Evolutionary conservation across 1,139 yeast genomes (phyloP).

Genomic region (Sugiyamaella sp.): DNA sequence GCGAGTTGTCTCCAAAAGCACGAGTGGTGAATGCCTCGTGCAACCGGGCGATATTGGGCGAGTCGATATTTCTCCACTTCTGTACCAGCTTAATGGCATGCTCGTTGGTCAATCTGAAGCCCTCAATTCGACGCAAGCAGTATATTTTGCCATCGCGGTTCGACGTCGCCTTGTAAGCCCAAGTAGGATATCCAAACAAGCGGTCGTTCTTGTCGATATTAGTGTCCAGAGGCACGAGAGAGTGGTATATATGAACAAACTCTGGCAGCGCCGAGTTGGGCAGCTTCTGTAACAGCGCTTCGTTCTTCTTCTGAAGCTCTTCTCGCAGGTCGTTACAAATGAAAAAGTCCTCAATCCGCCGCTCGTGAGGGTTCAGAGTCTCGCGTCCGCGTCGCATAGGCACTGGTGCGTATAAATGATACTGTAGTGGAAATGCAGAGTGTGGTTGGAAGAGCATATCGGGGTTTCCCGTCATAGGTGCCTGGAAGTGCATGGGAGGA

Average conservation of each 20-base stretch:
- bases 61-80: slow-evolving; percentile 52
- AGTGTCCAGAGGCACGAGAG: slow-evolving; percentile 80
- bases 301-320: slow-evolving; percentile 69
- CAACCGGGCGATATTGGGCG: slow-evolving; percentile 64
- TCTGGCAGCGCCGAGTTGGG: slow-evolving; percentile 69
- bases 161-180: slow-evolving; percentile 79
- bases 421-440: slow-evolving; percentile 64
- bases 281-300: slow-evolving; percentile 74
- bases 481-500: slow-evolving; percentile 13
- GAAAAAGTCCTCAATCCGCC: slow-evolving; percentile 68
- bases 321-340: slow-evolving; percentile 75
- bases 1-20: slow-evolving; percentile 76
- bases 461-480: slow-evolving; percentile 17
- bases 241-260: slow-evolving; percentile 79
- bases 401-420: slow-evolving; percentile 87
- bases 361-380: slow-evolving; percentile 63
- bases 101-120: slow-evolving; percentile 62
- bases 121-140: slow-evolving; percentile 72
- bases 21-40: slow-evolving; percentile 86
- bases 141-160: slow-evolving; percentile 79
- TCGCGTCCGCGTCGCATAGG: slow-evolving; percentile 66
- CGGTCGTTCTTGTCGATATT: slow-evolving; percentile 55
- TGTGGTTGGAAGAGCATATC: slow-evolving; percentile 33
- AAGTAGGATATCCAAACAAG: slow-evolving; percentile 62
- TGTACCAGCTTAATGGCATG: slow-evolving; percentile 54